Conservation (phyloP, 164 flowering plant species). For the Piper betle region DNA sequence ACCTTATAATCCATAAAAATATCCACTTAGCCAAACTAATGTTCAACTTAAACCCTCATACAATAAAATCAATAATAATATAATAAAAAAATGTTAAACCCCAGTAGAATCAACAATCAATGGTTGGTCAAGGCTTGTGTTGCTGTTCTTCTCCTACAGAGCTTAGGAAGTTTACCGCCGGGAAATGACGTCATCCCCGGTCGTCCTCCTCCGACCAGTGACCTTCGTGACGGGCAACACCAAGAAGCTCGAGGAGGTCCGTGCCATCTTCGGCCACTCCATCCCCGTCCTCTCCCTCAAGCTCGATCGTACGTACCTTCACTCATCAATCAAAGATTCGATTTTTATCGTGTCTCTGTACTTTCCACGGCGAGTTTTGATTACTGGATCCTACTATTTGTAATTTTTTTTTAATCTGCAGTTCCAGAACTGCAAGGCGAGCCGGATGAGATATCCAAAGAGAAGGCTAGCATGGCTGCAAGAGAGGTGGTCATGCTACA, state of each 20-base stretch:
- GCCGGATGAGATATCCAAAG: constrained; percentile 88
- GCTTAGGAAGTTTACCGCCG: no score
- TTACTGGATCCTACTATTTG: not conserved
- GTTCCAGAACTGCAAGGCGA: constrained; percentile 97
- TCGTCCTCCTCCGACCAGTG: constrained; percentile 46
- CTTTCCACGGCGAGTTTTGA: no score
- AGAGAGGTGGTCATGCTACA: constrained; percentile 29
- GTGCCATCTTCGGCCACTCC: constrained; percentile 65
- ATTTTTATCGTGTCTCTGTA: not conserved
- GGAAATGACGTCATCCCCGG: no score
- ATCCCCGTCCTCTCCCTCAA: constrained; percentile 85
- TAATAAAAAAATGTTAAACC: no score
- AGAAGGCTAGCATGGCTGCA: constrained; percentile 89
- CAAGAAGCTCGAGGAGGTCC: constrained; percentile 91
- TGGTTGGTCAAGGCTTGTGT: no score
- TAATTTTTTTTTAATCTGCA: constrained; percentile 9
- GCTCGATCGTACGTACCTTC: constrained; percentile 42
- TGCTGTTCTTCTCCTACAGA: no score
- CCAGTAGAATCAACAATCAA: no score
- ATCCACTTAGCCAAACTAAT: no score
- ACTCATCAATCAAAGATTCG: no score
- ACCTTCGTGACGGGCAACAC: constrained; percentile 94
- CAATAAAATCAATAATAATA: no score
- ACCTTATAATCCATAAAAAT: no score
- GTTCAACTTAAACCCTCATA: no score